A percentile compares a stretch with the other conserved stretches of the same genome.
Evolutionary conservation across 106 monocot species (phyloP).

Genomic region (Xerophyta viscosa): DNA sequence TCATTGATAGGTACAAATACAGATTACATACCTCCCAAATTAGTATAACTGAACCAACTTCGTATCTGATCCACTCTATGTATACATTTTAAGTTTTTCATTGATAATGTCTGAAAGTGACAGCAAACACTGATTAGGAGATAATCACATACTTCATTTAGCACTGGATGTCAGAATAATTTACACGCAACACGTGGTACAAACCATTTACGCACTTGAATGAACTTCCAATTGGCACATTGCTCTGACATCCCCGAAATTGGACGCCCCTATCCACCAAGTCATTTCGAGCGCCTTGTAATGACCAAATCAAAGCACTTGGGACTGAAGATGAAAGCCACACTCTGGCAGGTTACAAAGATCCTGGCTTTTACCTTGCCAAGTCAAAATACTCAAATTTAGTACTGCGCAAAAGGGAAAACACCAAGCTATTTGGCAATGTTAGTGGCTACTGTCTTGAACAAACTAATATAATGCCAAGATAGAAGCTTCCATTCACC

Average conservation of each 20-base stretch:
- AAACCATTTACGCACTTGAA: conserved; percentile 67
- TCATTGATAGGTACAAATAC: too few relatives aligned
- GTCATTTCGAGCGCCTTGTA: conserved; percentile 12
- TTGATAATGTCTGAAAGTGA: too few relatives aligned
- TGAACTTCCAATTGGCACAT: conserved; percentile 73
- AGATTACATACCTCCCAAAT: too few relatives aligned
- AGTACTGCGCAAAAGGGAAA: too few relatives aligned
- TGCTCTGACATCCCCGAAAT: conserved; percentile 58
- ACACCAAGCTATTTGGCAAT: too few relatives aligned
- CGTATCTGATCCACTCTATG: conserved; percentile 48
- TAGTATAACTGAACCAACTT: conserved; percentile 89
- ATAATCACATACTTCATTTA: too few relatives aligned
- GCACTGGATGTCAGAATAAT: too few relatives aligned
- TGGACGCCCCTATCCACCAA: conserved; percentile 7
- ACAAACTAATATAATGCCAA: too few relatives aligned
- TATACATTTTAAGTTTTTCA: conserved; percentile 62
- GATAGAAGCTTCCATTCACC: too few relatives aligned
- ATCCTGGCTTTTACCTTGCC: conserved; percentile 15
- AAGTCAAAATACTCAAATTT: not conserved
- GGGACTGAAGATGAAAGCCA: conserved; percentile 72
- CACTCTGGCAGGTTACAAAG: conserved; percentile 17
- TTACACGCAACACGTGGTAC: not conserved
- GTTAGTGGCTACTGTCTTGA: too few relatives aligned
- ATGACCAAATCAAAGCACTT: conserved; percentile 32
- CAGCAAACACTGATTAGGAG: too few relatives aligned